These are phyloP conservation scores for Heterobasidion parviporum DNA, from an alignment of 1,284 basidiomycete genomes.

Conservation along the genomic window DNA sequence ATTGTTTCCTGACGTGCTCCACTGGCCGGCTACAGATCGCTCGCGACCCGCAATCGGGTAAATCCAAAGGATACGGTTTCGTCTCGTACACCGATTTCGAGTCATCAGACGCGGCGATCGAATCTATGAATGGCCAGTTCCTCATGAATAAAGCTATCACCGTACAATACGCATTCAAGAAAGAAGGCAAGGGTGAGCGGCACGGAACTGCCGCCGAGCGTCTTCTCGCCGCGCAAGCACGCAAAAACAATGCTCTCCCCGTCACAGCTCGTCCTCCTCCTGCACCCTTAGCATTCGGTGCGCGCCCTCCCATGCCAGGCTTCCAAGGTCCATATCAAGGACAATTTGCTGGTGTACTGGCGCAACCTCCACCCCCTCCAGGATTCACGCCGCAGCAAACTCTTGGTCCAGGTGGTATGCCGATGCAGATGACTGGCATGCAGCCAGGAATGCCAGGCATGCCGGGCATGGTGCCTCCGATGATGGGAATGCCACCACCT, in stretches of 20 bases:
- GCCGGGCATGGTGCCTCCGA: slow-evolving; percentile 31
- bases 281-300: slow-evolving; percentile 61
- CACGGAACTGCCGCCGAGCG: slow-evolving; percentile 95
- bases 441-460: slow-evolving; percentile 27
- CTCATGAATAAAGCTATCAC: slow-evolving; percentile 96
- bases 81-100: slow-evolving; percentile 97
- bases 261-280: slow-evolving; percentile 60
- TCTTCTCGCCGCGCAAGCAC: slow-evolving; percentile 88
- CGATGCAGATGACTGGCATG: slow-evolving; percentile 51
- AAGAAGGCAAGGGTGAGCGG: slow-evolving; percentile 96
- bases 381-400: slow-evolving; percentile 67
- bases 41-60: slow-evolving; percentile 77
- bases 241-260: slow-evolving; percentile 88
- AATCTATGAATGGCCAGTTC: slow-evolving; percentile 96
- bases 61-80: slow-evolving; percentile 95
- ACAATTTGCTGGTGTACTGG: slow-evolving; percentile 81
- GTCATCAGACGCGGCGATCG: slow-evolving; percentile 91
- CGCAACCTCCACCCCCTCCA: slow-evolving; percentile 54
- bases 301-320: slow-evolving; percentile 50
- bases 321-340: slow-evolving; percentile 73
- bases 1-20: background rate
- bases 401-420: slow-evolving; percentile 38
- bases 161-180: slow-evolving; percentile 98
- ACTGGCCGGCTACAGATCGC: slow-evolving; percentile 57
- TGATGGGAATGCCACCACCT: slow-evolving; percentile 25